A percentile compares a stretch with the other conserved stretches of the same genome.
These are phyloP conservation scores for Monascus purpureus DNA, from an alignment of 495 filamentous ascomycete species.

Conservation along the genomic window DNA sequence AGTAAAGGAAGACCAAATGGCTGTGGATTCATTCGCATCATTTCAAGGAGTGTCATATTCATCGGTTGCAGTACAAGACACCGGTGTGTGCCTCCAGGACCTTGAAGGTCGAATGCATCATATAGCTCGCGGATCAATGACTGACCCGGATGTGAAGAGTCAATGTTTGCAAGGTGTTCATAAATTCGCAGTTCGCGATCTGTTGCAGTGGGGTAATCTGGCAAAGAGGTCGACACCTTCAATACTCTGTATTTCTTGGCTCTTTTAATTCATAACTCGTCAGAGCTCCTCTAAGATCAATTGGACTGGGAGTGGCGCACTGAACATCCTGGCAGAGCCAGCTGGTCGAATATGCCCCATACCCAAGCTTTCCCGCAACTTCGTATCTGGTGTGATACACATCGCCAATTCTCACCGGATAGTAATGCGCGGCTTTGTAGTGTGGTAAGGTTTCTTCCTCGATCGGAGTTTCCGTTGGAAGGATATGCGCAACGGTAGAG, in stretches of 20 bases:
- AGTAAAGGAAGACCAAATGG: slow-evolving; percentile 16
- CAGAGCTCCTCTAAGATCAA: slow-evolving; percentile 1
- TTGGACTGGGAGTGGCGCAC: neutral
- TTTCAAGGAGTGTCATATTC: slow-evolving; percentile 16
- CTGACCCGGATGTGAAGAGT: slow-evolving; percentile 21
- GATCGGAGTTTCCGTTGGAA: slow-evolving; percentile 6
- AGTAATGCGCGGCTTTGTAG: slow-evolving; percentile 29
- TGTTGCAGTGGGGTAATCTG: slow-evolving; percentile 8
- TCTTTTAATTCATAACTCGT: slow-evolving; percentile 4
- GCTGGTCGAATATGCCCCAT: slow-evolving; percentile 32
- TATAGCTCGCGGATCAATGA: slow-evolving; percentile 20
- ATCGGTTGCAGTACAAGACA: slow-evolving; percentile 32
- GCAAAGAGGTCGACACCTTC: slow-evolving; percentile 12
- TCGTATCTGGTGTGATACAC: slow-evolving; percentile 27
- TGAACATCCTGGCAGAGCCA: slow-evolving; percentile 28
- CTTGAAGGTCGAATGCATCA: slow-evolving; percentile 24
- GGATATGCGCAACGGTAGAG: slow-evolving; percentile 2
- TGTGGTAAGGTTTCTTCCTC: slow-evolving; percentile 32
- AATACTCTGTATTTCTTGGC: slow-evolving; percentile 6
- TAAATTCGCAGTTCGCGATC: slow-evolving; percentile 27
- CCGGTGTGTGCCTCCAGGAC: slow-evolving; percentile 24
- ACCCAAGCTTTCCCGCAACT: slow-evolving; percentile 37
- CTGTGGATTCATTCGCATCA: slow-evolving; percentile 16
- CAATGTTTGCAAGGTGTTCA: slow-evolving; percentile 15
- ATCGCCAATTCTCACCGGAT: slow-evolving; percentile 36